A percentile compares a stretch with the other conserved stretches of the same genome.
These are phyloP conservation scores for Pythium vanterpoolii DNA, from an alignment of 352 stramenopile species.

Conservation along the genomic window DNA sequence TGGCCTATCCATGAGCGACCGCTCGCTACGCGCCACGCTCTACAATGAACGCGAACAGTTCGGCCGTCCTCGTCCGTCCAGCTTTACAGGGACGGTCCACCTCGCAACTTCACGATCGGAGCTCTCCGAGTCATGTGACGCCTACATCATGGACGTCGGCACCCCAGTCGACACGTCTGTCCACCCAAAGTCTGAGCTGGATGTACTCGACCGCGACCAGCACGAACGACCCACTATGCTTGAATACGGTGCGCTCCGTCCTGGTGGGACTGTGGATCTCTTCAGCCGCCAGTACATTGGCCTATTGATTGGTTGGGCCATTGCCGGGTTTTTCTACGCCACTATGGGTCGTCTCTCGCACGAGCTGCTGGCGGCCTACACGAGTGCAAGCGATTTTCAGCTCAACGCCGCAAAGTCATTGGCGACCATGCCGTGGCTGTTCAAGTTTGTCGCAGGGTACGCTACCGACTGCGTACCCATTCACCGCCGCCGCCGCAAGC, in stretches of 20 bases:
- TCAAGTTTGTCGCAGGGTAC: conserved; percentile 30
- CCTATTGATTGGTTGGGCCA: conserved; percentile 25
- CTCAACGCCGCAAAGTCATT: background rate
- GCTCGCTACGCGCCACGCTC: no score
- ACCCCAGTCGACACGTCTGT: no score
- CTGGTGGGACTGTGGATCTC: conserved; percentile 1
- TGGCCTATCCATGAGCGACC: no score
- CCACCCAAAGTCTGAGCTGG: no score
- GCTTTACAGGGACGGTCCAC: no score
- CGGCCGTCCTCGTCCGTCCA: no score
- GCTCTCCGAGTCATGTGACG: no score
- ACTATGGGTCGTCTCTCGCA: conserved; percentile 9
- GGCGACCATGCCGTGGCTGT: conserved; percentile 17
- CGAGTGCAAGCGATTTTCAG: conserved; percentile 11
- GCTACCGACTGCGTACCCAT: conserved; percentile 26
- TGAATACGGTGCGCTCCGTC: conserved; percentile 1
- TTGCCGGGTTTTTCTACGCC: conserved; percentile 29
- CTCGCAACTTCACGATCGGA: no score
- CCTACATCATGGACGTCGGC: no score
- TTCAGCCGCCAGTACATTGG: conserved; percentile 3
- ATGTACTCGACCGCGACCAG: no score
- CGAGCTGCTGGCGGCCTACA: conserved; percentile 25
- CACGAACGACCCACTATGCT: no score
- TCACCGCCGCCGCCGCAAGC: conserved; percentile 27
- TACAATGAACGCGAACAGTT: no score